These are phyloP conservation scores for Plectosphaerella cucumerina DNA, from an alignment of 2,329 filamentous ascomycete species.

Conservation along the genomic window DNA sequence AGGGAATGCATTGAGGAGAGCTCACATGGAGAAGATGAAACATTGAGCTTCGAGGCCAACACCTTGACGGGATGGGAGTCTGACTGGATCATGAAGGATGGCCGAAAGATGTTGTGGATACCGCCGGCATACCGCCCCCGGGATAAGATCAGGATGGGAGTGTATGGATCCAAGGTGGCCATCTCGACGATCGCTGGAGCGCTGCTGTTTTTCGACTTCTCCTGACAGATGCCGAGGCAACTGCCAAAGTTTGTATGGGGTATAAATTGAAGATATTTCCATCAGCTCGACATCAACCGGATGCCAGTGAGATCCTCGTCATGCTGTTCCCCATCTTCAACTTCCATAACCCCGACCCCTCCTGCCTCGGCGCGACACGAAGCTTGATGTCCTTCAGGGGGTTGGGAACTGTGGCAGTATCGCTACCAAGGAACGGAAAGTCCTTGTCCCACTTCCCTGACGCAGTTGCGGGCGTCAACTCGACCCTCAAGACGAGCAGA, in stretches of 20 bases:
- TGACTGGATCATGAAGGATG: not conserved
- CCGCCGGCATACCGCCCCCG: not conserved
- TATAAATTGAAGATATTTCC: too few species aligned
- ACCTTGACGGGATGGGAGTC: not conserved
- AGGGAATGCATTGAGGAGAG: too few species aligned
- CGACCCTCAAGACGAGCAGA: constrained; percentile 8
- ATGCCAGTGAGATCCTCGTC: constrained; percentile 18
- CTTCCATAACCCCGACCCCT: constrained; percentile 10
- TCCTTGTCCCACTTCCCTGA: too few species aligned
- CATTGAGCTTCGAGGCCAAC: not conserved
- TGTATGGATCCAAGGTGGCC: not conserved
- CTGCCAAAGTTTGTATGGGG: too few species aligned
- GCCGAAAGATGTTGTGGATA: not conserved
- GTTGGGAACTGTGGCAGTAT: too few species aligned
- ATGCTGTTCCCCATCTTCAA: constrained; percentile 19
- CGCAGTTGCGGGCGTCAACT: too few species aligned
- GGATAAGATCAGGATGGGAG: not conserved
- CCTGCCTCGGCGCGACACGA: not conserved
- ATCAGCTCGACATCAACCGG: constrained; percentile 8
- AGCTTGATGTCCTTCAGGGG: too few species aligned
- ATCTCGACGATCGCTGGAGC: not conserved
- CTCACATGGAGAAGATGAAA: too few species aligned
- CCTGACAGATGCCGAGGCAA: too few species aligned
- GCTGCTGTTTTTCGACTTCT: not conserved
- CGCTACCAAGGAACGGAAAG: too few species aligned